Percentiles rank a stretch among this genome's conserved stretches.
phyloP scores from a whole-genome alignment of 2,329 filamentous ascomycete species.

The Sporothrix humicola region DNA sequence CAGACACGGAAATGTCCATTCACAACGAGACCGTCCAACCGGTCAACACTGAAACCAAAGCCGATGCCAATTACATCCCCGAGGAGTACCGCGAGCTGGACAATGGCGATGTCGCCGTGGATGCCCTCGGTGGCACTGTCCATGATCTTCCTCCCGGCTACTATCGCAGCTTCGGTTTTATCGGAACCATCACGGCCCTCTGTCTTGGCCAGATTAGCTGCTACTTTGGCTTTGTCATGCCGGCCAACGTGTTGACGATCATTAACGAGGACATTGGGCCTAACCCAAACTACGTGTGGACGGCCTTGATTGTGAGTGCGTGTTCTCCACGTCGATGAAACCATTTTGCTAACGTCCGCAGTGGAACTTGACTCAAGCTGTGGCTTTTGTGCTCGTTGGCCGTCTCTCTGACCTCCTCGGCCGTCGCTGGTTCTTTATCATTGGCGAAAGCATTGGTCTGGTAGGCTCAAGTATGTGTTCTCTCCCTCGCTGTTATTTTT shows the following conservation, averaged over 20 bases:
- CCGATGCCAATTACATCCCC: background rate
- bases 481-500: too few relatives aligned
- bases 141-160: conserved; percentile 51
- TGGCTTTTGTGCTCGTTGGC: conserved; percentile 50
- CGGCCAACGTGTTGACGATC: conserved; percentile 46
- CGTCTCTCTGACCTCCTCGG: conserved; percentile 52
- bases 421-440: conserved; percentile 49
- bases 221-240: conserved; percentile 47
- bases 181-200: conserved; percentile 48
- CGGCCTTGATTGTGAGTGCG: conserved; percentile 50
- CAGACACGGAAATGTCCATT: background rate
- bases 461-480: background rate
- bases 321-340: too few relatives aligned
- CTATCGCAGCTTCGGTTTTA: conserved; percentile 48
- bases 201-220: conserved; percentile 43
- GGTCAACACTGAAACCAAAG: background rate
- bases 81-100: conserved; percentile 8
- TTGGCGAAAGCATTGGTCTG: conserved; percentile 48
- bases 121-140: conserved; percentile 50
- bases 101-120: conserved; percentile 45
- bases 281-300: conserved; percentile 45
- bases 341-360: too few relatives aligned
- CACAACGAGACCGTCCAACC: conserved; percentile 1
- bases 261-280: conserved; percentile 45
- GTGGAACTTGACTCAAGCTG: conserved; percentile 29